phyloP scores from a whole-genome alignment of 805 yeast genomes.

The Priceomyces castillae region DNA sequence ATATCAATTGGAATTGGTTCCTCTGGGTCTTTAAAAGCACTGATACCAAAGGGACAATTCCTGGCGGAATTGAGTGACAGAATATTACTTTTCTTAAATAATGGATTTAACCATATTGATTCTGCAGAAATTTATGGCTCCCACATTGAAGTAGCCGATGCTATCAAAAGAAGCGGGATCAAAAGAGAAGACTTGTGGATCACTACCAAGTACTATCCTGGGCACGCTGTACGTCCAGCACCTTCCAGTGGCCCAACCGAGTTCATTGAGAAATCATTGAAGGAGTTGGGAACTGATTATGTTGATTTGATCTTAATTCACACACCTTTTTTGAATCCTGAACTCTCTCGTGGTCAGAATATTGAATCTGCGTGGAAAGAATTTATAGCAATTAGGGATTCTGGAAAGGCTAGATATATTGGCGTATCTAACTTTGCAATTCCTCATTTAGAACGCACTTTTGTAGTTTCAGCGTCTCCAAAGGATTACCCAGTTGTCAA shows the following conservation, averaged over 20 bases:
- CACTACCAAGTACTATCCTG: constrained; percentile 57
- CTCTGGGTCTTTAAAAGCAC: constrained; percentile 51
- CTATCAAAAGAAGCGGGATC: constrained; percentile 39
- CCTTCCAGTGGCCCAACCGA: constrained; percentile 43
- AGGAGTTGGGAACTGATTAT: constrained; percentile 48
- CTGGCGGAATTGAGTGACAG: constrained; percentile 40
- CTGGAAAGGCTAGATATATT: constrained; percentile 60
- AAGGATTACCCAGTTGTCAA: constrained; percentile 56
- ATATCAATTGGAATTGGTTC: constrained; percentile 48
- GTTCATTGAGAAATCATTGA: constrained; percentile 43
- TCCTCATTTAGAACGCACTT: constrained; percentile 45
- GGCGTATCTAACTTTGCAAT: constrained; percentile 72
- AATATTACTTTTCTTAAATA: constrained; percentile 44
- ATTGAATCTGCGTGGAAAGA: constrained; percentile 59
- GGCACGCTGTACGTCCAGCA: constrained; percentile 23
- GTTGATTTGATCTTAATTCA: constrained; percentile 64
- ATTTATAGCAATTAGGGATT: constrained; percentile 50
- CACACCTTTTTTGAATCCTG: constrained; percentile 51
- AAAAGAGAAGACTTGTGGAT: constrained; percentile 48
- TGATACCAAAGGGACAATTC: constrained; percentile 21
- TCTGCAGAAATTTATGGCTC: constrained; percentile 67
- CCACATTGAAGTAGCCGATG: constrained; percentile 54
- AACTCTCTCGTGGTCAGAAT: constrained; percentile 45
- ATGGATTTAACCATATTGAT: constrained; percentile 62
- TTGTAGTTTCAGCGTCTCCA: constrained; percentile 23